These are phyloP conservation scores for Opeltia flavorubescens DNA, from an alignment of 495 filamentous ascomycete genomes.

Conservation along the genomic window DNA sequence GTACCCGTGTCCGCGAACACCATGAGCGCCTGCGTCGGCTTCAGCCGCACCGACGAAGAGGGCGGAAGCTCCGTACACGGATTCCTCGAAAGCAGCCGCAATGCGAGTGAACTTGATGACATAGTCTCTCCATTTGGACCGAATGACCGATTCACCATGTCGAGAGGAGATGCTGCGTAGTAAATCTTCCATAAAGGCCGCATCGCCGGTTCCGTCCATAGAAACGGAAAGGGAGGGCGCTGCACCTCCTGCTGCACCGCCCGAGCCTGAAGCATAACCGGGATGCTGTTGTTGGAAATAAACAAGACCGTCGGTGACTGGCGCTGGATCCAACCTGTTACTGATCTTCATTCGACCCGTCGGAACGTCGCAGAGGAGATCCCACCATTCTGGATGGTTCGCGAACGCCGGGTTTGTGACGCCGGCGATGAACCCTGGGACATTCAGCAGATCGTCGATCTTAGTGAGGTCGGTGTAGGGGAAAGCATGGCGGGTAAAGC, in stretches of 20 bases:
- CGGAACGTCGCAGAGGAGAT: conserved; percentile 85
- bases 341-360: conserved; percentile 91
- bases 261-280: conserved; percentile 31
- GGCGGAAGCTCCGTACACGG: conserved; percentile 79
- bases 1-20: conserved; percentile 72
- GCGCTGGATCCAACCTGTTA: conserved; percentile 58
- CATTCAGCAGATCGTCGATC: conserved; percentile 87
- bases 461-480: conserved; percentile 97
- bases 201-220: conserved; percentile 72
- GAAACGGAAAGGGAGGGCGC: conserved; percentile 27
- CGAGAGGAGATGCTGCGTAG: conserved; percentile 67
- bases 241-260: conserved; percentile 15
- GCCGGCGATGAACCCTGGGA: conserved; percentile 94
- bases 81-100: conserved; percentile 87
- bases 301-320: conserved; percentile 63
- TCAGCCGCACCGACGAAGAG: conserved; percentile 70
- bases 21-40: conserved; percentile 44
- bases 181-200: conserved; percentile 76
- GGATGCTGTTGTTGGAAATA: conserved; percentile 78
- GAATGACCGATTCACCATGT: conserved; percentile 78
- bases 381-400: conserved; percentile 95
- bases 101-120: conserved; percentile 81
- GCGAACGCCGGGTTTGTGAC: conserved; percentile 96
- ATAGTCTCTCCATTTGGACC: conserved; percentile 83
- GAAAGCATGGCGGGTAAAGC: conserved; percentile 95